Conservation (phyloP, 305 asterid genomes). For the Rubia occidens region DNA sequence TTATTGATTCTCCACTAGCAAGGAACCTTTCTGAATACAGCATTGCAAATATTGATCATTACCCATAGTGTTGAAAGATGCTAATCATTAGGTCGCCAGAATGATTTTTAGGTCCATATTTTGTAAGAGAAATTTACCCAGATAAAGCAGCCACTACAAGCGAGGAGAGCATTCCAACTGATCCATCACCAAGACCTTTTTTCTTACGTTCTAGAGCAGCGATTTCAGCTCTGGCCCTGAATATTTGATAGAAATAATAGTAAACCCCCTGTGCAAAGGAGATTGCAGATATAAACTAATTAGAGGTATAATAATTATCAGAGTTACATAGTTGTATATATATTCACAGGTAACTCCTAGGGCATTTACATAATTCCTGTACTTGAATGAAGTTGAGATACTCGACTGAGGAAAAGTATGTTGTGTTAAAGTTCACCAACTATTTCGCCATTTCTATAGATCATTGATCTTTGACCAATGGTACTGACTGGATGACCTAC, state of each 20-base stretch:
- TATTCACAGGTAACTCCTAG: neutral
- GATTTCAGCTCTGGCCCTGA: constrained; percentile 81
- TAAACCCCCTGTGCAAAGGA: constrained; percentile 94
- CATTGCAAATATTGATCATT: neutral
- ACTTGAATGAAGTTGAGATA: neutral
- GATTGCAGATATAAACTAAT: constrained; percentile 39
- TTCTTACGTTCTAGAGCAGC: constrained; percentile 58
- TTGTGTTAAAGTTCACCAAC: neutral
- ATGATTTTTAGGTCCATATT: neutral
- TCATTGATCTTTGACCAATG: neutral
- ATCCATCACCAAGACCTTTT: constrained; percentile 86
- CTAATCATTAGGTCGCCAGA: neutral
- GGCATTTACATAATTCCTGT: neutral
- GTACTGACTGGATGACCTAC: neutral
- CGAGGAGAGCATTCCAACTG: constrained; percentile 93
- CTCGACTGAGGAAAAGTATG: neutral
- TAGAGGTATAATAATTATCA: constrained; percentile 19
- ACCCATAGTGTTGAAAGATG: neutral
- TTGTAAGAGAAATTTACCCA: constrained; percentile 47
- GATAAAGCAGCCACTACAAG: constrained; percentile 87
- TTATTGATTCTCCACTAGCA: neutral
- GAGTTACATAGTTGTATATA: neutral
- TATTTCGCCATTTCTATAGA: neutral
- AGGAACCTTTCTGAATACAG: neutral
- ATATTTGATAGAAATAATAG: constrained; percentile 99